Percentiles rank a stretch among this genome's conserved stretches.
These are phyloP conservation scores for Phialophora verrucosa DNA, from an alignment of 2,329 filamentous ascomycete species.

Conservation along the genomic window DNA sequence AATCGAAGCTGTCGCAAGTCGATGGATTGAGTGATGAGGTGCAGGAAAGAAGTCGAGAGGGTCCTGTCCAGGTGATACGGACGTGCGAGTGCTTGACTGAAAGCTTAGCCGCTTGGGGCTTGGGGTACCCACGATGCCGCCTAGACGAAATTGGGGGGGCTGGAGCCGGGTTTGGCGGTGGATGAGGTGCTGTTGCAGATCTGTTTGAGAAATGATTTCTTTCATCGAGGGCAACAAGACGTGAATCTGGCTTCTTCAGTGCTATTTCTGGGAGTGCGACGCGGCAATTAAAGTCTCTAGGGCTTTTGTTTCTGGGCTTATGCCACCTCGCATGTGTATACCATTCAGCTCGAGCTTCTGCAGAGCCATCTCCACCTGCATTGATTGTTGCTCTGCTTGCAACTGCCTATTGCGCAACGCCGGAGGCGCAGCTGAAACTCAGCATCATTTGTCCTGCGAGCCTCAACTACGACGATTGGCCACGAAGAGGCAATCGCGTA, in stretches of 20 bases:
- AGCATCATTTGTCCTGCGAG: neutral
- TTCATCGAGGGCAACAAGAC: neutral
- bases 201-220: neutral
- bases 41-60: neutral
- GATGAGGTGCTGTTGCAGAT: neutral
- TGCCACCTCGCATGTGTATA: neutral
- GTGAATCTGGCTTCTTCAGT: neutral
- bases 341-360: neutral
- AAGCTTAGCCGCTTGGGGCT: slow-evolving; percentile 2
- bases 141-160: neutral
- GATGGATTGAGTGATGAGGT: neutral
- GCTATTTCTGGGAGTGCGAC: neutral
- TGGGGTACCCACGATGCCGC: neutral
- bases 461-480: neutral
- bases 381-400: slow-evolving; percentile 1
- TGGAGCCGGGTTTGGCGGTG: too few relatives aligned
- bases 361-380: neutral
- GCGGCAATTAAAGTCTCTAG: neutral
- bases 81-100: neutral
- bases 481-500: neutral
- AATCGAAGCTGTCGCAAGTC: neutral
- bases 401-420: slow-evolving; percentile 17
- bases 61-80: neutral
- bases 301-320: neutral
- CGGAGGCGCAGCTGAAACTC: slow-evolving; percentile 23